Evolutionary conservation across 2,329 filamentous ascomycete species (phyloP), one percentile per base, ranked within the genome.

Genomic region (Pyrenophora teres): DNA sequence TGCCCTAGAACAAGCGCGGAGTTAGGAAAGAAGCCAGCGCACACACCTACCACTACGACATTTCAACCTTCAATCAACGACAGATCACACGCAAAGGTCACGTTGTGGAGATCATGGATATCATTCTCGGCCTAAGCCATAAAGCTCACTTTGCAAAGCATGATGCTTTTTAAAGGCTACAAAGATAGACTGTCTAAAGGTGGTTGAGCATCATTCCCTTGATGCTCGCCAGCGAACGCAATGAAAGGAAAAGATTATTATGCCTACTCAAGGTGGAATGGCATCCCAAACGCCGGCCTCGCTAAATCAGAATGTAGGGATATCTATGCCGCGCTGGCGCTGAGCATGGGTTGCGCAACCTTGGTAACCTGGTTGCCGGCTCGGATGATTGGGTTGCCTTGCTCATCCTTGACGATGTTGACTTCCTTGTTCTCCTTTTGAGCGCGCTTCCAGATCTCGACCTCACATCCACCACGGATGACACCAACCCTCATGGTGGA

Each of bases 361-460:
- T 90, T 91, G 63, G 92, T 97, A 53, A 90, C 84, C 78, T 97
- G 92, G 66, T 85, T 81, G 46, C 92, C 92, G 60, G 92, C 92
- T 59, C 92, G 88, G 68, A 95, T 84, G 64, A 97, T 92, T 59
- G 89, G 87, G 74, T 90, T 83, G 43, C 92, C 92, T 46, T 85
- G 80, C 13, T 86, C 88, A 72, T 96, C 92, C 73, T 90, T 92
- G 73, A 90, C 84, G 62, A 88, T 87, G 52, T 87, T 85, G 51
- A 89, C 82, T 65, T 92, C 89, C 80, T 93, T 92, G 80, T 74
- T 74, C 59, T 74, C 72, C 52, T 64, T 63, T 56, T 75, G 72
- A 37, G 72, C 71, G 41, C 74, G 74, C 71, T 76, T 76, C 74
- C 74, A 76, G 62, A 76, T 76, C 64, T 76, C 74, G 38, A 76